phyloP scores from a whole-genome alignment of 169 alveolate species.

The Sarcocystis neurona region DNA sequence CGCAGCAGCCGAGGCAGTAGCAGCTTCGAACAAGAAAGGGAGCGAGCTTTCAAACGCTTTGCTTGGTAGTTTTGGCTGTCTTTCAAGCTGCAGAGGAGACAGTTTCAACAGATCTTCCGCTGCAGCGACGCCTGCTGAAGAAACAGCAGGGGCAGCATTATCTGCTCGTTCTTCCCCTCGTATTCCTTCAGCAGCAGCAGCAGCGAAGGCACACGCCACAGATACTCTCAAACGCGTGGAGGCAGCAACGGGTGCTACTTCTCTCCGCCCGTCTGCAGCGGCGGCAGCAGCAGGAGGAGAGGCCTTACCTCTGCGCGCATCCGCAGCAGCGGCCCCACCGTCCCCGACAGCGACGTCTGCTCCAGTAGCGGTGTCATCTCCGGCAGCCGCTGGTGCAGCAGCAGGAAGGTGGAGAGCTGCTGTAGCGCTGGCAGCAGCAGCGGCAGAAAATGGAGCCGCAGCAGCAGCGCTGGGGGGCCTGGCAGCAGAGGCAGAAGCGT shows the following conservation, averaged over 20 bases:
- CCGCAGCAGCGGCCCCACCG: not conserved
- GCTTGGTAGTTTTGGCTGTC: not conserved
- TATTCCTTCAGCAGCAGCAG: not conserved
- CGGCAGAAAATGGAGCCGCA: not conserved
- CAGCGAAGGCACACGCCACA: not conserved
- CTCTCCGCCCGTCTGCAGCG: not conserved
- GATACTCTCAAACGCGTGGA: not conserved
- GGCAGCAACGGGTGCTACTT: not conserved
- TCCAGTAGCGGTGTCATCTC: too few species aligned
- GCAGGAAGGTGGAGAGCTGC: too few species aligned
- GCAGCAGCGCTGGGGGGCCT: not conserved
- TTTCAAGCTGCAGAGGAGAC: not conserved
- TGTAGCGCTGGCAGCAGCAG: not conserved
- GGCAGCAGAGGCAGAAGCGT: slow-evolving; percentile 3
- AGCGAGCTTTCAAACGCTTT: not conserved
- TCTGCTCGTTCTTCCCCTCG: too few species aligned
- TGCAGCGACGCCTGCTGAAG: not conserved
- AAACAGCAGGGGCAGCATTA: not conserved
- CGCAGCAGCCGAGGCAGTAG: too few species aligned
- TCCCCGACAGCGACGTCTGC: too few species aligned
- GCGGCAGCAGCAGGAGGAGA: not conserved
- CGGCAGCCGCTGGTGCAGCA: too few species aligned
- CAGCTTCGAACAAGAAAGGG: not conserved
- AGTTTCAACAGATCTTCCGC: slow-evolving; percentile 13
- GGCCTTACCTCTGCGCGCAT: not conserved